These are phyloP conservation scores for Chloranthus sessilifolius DNA, from an alignment of 164 flowering plant genomes.

Conservation along the genomic window DNA sequence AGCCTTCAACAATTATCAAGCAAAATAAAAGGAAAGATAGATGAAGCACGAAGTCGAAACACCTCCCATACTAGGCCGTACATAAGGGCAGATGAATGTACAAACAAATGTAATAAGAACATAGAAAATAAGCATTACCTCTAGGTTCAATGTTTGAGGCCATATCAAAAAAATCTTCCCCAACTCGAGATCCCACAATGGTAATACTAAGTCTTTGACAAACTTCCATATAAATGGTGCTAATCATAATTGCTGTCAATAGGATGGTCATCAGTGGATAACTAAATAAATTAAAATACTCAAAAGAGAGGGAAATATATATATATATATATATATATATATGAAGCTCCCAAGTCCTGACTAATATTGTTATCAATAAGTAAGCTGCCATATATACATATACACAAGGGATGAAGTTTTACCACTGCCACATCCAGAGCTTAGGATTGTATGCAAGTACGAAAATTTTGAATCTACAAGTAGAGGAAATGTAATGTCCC, in stretches of 20 bases:
- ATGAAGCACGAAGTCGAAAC: too few species aligned
- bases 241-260: slow-evolving; percentile 54
- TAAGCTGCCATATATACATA: neutral
- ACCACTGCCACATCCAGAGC: slow-evolving; percentile 57
- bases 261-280: too few species aligned
- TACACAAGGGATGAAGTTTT: slow-evolving; percentile 10
- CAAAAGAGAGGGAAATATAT: too few species aligned
- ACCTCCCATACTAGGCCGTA: too few species aligned
- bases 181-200: slow-evolving; percentile 67
- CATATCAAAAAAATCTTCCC: slow-evolving; percentile 74
- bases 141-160: slow-evolving; percentile 59
- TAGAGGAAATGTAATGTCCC: too few species aligned
- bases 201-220: slow-evolving; percentile 57
- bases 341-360: neutral
- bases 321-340: too few species aligned
- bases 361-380: too few species aligned
- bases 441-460: slow-evolving; percentile 55
- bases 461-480: slow-evolving; percentile 48
- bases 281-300: too few species aligned
- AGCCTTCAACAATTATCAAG: too few species aligned
- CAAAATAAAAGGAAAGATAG: too few species aligned
- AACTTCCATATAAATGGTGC: slow-evolving; percentile 65
- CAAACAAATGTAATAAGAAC: neutral
- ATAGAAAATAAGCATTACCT: slow-evolving; percentile 27
- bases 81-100: slow-evolving; percentile 3